phyloP scores from a whole-genome alignment of 495 filamentous ascomycete species.

The Penicillium simplicissimum region DNA sequence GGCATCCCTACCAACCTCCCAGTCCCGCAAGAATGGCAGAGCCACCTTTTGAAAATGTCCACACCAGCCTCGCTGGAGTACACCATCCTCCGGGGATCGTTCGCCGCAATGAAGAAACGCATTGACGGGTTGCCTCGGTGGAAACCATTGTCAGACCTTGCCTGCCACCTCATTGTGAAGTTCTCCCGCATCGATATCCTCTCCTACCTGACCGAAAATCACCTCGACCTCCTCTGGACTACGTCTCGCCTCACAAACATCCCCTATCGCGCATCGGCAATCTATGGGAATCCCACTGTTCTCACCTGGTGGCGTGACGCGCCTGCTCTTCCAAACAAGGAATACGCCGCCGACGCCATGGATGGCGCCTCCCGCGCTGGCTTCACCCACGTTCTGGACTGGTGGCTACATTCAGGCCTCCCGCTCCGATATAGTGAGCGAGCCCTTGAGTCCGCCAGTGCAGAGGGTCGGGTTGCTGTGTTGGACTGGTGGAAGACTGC shows the following conservation, averaged over 20 bases:
- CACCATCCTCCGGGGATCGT: slow-evolving; percentile 70
- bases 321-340: slow-evolving; percentile 74
- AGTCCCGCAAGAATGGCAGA: slow-evolving; percentile 73
- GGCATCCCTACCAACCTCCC: slow-evolving; percentile 75
- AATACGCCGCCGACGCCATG: slow-evolving; percentile 76
- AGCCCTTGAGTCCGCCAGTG: slow-evolving; percentile 81
- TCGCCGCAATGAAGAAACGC: slow-evolving; percentile 66
- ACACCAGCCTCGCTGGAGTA: slow-evolving; percentile 69
- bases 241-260: slow-evolving; percentile 79
- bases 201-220: slow-evolving; percentile 73
- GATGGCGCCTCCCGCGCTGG: slow-evolving; percentile 83
- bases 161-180: slow-evolving; percentile 86
- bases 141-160: slow-evolving; percentile 72
- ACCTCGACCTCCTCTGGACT: slow-evolving; percentile 77
- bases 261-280: slow-evolving; percentile 79
- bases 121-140: slow-evolving; percentile 66
- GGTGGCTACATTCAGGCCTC: slow-evolving; percentile 84
- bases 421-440: slow-evolving; percentile 80
- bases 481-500: slow-evolving; percentile 89
- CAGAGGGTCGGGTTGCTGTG: slow-evolving; percentile 77
- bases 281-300: slow-evolving; percentile 82
- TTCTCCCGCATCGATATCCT: slow-evolving; percentile 80
- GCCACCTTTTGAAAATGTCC: slow-evolving; percentile 49
- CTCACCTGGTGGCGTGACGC: slow-evolving; percentile 86
- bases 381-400: slow-evolving; percentile 81